Evolutionary conservation across 106 monocot genomes (phyloP), one percentile per base, ranked within the genome.

Genomic region (Dioscorea dumetorum): DNA sequence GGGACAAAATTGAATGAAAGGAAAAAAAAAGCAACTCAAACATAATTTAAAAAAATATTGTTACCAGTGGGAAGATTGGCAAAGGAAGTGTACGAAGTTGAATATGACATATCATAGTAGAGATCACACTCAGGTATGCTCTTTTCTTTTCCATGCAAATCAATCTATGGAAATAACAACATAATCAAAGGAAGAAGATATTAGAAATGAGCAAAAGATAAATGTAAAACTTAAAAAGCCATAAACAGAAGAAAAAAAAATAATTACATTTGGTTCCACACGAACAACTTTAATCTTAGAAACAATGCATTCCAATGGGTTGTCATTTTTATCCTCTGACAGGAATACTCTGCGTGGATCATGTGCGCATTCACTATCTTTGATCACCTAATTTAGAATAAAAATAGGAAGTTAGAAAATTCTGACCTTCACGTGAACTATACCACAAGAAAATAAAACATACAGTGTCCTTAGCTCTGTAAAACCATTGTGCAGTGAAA

Each of bases 21-120:
- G 24, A 33, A 18, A 35, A 1, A 57, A 21, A 56, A 63, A 10
- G 12, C 18, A 1, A 70, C 4, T 63, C 2, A 24, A 64, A 22
- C 12, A 31, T 11, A 63, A 51, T 34, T 66, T 8, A 35, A 24
- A 49, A 57, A 24, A n/a, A 60, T 60, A n/a, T 32, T 15, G 24
- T 22, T 83, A 87, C 81, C 80, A 4, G 10, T 9, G 15, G 76
- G 63, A 23, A 86, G 22, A 41, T 83, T 83, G 3, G 72, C 58
- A 76, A 90, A 90, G 10, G 86, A 73, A 4, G 82, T 75, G 75
- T 83, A 90, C 13, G 73, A 70, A 15, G 78, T 32, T 0, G 73
- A 60, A 53, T 69, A 75, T 0, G 78, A 76, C 77, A 76, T 76
- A 20, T 80, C 83, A 60, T 80, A 87, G 31, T 77, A 71, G 17